Evolutionary conservation across 176 grass and related monocot species (phyloP).

Genomic region (Elaeis guineensis): DNA sequence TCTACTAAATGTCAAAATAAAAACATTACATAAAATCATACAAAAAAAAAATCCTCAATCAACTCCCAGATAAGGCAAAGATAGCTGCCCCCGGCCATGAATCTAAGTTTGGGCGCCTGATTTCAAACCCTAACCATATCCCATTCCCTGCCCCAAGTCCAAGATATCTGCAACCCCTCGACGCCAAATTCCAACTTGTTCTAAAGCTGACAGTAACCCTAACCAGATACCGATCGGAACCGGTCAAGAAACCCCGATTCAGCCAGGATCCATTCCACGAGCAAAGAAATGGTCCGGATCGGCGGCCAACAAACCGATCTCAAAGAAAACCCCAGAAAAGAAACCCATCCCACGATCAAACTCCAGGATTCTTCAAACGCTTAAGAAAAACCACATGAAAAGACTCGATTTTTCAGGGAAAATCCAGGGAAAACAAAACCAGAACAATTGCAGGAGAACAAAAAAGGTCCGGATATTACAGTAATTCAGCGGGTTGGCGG

Average conservation of each 20-base stretch:
- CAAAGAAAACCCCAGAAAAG: neutral
- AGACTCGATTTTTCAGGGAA: neutral
- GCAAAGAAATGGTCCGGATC: neutral
- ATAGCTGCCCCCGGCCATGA: neutral
- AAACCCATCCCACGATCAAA: neutral
- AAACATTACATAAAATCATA: neutral
- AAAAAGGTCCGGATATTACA: slow-evolving; percentile 11
- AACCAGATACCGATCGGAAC: neutral
- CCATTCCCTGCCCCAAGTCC: slow-evolving; percentile 1
- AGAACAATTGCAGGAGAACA: neutral
- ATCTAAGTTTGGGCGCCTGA: neutral
- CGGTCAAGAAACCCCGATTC: neutral
- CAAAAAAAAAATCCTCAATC: no score
- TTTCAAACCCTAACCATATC: neutral
- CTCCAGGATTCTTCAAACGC: neutral
- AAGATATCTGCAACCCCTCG: neutral
- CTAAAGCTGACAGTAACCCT: neutral
- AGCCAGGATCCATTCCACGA: neutral
- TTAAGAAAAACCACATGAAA: neutral
- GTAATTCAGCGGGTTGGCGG: neutral
- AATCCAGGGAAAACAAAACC: neutral
- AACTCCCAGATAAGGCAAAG: neutral
- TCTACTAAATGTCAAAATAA: neutral
- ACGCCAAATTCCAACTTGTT: neutral
- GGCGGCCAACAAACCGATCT: neutral